phyloP scores from a whole-genome alignment of 2,329 filamentous ascomycete species.

The Ilyonectria sp. region DNA sequence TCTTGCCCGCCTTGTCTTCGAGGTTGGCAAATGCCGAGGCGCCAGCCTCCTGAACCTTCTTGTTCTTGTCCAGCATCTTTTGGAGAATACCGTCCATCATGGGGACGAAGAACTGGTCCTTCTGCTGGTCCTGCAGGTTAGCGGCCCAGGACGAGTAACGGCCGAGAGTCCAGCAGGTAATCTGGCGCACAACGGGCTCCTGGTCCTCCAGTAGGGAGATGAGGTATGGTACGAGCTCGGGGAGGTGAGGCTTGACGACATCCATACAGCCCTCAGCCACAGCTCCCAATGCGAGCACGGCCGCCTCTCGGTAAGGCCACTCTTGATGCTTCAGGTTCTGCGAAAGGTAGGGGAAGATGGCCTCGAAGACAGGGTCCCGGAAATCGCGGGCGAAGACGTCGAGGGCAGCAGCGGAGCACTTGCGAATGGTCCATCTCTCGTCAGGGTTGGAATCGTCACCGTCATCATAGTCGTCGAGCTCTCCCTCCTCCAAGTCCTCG shows the following conservation, averaged over 20 bases:
- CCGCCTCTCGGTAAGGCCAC: constrained; percentile 94
- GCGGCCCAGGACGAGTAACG: constrained; percentile 95
- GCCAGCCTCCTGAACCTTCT: constrained; percentile 96
- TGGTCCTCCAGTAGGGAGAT: constrained; percentile 87
- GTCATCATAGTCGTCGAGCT: constrained; percentile 82
- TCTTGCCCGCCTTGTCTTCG: constrained; percentile 90
- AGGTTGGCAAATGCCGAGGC: constrained; percentile 96
- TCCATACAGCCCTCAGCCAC: constrained; percentile 96
- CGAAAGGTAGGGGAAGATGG: constrained; percentile 92
- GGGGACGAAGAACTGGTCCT: constrained; percentile 87
- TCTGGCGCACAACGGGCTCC: constrained; percentile 93
- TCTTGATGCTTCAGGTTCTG: constrained; percentile 89
- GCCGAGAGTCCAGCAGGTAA: constrained; percentile 97
- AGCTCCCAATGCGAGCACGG: constrained; percentile 92
- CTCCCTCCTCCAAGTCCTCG: constrained; percentile 88
- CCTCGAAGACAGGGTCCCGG: constrained; percentile 87
- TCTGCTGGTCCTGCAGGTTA: constrained; percentile 77
- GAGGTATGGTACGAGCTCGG: constrained; percentile 90
- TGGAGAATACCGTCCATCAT: constrained; percentile 97
- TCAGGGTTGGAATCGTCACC: constrained; percentile 89
- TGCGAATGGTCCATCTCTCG: constrained; percentile 94
- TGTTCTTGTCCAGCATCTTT: constrained; percentile 97
- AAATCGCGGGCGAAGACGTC: constrained; percentile 96
- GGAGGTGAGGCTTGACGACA: constrained; percentile 90
- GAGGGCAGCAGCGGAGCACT: constrained; percentile 95